Percentiles rank a stretch among this genome's conserved stretches.
phyloP scores from a whole-genome alignment of 2,329 filamentous ascomycete genomes.

The Diplodia sapinea region DNA sequence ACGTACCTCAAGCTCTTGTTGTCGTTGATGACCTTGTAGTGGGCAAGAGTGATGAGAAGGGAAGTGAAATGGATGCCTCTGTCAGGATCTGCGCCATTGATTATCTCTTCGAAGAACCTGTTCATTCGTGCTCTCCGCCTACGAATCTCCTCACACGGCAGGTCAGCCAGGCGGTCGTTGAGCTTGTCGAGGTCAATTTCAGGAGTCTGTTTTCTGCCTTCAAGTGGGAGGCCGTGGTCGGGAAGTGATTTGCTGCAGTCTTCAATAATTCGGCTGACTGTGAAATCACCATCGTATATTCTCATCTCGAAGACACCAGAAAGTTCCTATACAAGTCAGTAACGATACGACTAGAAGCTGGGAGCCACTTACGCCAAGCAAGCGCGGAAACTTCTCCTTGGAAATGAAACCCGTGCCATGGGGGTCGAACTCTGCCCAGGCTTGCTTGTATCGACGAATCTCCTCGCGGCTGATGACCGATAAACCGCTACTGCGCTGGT shows the following conservation, averaged over 20 bases:
- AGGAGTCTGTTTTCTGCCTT: constrained; percentile 46
- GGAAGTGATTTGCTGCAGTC: constrained; percentile 70
- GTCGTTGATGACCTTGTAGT: constrained; percentile 98
- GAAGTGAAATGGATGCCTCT: constrained; percentile 89
- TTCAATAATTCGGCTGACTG: constrained; percentile 83
- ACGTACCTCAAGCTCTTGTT: constrained; percentile 84
- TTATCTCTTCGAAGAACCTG: constrained; percentile 94
- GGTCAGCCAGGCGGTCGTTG: constrained; percentile 71
- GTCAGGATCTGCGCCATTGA: constrained; percentile 89
- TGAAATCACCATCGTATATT: constrained; percentile 90
- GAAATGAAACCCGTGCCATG: constrained; percentile 88
- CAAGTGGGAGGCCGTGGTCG: constrained; percentile 55
- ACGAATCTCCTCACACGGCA: constrained; percentile 78
- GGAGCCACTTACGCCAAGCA: constrained; percentile 70
- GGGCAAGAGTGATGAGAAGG: constrained; percentile 92
- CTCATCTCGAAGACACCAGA: constrained; percentile 97
- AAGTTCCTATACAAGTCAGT: constrained; percentile 64
- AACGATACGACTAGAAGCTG: constrained; percentile 30
- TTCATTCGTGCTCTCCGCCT: constrained; percentile 81
- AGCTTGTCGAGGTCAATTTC: constrained; percentile 75
- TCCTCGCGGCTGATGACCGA: constrained; percentile 90
- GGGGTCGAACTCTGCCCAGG: constrained; percentile 95
- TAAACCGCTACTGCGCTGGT: constrained; percentile 92
- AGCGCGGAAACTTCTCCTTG: constrained; percentile 84
- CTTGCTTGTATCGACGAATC: constrained; percentile 95